A percentile compares a stretch with the other conserved stretches of the same genome.
phyloP scores from a whole-genome alignment of 495 filamentous ascomycete genomes.

The Hypoxylon intermedium region DNA sequence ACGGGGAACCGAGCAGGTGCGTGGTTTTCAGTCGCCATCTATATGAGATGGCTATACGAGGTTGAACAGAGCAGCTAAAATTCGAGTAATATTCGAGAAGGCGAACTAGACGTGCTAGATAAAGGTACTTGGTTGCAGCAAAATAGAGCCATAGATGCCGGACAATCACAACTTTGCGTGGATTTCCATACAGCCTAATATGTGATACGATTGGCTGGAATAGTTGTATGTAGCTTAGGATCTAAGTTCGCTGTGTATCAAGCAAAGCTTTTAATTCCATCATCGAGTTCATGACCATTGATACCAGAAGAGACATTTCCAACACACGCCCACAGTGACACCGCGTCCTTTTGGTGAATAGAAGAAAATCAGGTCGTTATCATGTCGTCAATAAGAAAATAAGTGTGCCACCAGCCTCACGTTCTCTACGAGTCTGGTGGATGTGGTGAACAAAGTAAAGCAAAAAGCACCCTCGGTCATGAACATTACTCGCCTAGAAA shows the following conservation, averaged over 20 bases:
- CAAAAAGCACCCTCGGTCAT: constrained; percentile 41
- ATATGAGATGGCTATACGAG: constrained; percentile 4
- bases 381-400: constrained; percentile 47
- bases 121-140: constrained; percentile 22
- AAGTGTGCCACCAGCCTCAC: constrained; percentile 35
- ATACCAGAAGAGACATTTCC: constrained; percentile 50
- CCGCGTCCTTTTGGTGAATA: constrained; percentile 46
- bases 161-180: constrained; percentile 26
- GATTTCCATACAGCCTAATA: constrained; percentile 35
- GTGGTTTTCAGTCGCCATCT: constrained; percentile 4
- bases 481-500: constrained; percentile 44
- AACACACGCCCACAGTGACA: constrained; percentile 46
- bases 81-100: neutral
- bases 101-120: constrained; percentile 9
- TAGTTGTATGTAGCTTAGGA: constrained; percentile 47
- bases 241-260: constrained; percentile 48
- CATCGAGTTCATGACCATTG: constrained; percentile 49
- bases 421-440: constrained; percentile 32
- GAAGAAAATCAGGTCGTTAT: constrained; percentile 45
- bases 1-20: constrained; percentile 3
- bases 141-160: constrained; percentile 10
- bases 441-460: constrained; percentile 45
- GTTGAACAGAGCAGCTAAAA: constrained; percentile 8
- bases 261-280: constrained; percentile 46
- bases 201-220: constrained; percentile 40